phyloP scores from a whole-genome alignment of 1,284 basidiomycete genomes.

The Kwoniella shivajii region DNA sequence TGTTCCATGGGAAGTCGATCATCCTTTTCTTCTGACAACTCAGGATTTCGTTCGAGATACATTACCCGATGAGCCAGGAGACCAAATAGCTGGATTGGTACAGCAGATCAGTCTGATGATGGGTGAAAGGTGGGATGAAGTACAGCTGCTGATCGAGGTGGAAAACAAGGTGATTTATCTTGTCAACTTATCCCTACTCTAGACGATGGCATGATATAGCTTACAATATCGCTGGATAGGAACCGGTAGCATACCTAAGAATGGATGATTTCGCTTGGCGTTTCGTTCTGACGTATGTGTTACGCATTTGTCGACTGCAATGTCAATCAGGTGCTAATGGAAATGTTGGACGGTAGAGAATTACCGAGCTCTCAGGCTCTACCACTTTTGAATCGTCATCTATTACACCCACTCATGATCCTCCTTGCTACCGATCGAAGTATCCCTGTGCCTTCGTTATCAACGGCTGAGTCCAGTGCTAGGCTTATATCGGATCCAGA shows the following conservation, averaged over 20 bases:
- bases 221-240: neutral
- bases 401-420: slow-evolving; percentile 30
- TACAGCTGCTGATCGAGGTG: slow-evolving; percentile 21
- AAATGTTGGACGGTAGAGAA: slow-evolving; percentile 22
- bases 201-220: neutral
- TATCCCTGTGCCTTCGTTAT: neutral
- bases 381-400: slow-evolving; percentile 31
- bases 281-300: neutral
- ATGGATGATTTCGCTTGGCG: slow-evolving; percentile 7
- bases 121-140: slow-evolving; percentile 19
- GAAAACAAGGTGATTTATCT: slow-evolving; percentile 39
- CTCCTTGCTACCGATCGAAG: slow-evolving; percentile 20
- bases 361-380: slow-evolving; percentile 14
- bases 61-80: slow-evolving; percentile 6
- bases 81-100: slow-evolving; percentile 21
- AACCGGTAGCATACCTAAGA: slow-evolving; percentile 1
- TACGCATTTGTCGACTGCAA: neutral
- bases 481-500: slow-evolving; percentile 5
- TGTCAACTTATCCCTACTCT: neutral
- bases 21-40: neutral
- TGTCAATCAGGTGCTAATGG: neutral
- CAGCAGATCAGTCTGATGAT: slow-evolving; percentile 21
- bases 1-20: slow-evolving; percentile 3
- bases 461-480: neutral
- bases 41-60: neutral